Base-by-base conservation (phyloP, 2,329 filamentous ascomycete species). In the Botrytis hyacinthi region DNA sequence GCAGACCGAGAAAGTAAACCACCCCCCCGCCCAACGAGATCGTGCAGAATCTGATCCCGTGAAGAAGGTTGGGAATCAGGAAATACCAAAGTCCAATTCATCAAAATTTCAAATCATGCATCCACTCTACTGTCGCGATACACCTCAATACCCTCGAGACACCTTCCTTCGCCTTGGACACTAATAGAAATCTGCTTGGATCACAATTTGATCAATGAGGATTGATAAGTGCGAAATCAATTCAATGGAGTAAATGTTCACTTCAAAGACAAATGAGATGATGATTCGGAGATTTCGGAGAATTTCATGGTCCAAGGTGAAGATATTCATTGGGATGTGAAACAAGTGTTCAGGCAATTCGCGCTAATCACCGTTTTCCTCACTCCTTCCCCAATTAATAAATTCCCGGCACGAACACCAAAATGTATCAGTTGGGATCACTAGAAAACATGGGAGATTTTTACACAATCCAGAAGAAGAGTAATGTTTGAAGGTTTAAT, bases 401-500 rank as follows among this genome's bases (percentile, higher is more conserved):
- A 51, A 46, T 26, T 66, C 22, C 35, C 32, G 29, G 35, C 44
- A 26, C 14, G 8, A 48, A 66, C 63, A 40, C 14, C 29, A 67
- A 37, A n/a, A 48, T 16, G 4, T 37, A 18, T 20, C n/a, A 65
- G 16, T 35, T 26, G 3, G 22, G 2, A 37, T 16, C 35, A 37
- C 46, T n/a, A 46, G 1, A n/a, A 51, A 32, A 32, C 10, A 35
- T 65, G 6, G 35, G 18, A 22, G 35, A 68, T 9, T 20, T 61
- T 48, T 40, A 61, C 48, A 54, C n/a, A n/a, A n/a, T 29, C 3
- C 12, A 54, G 12, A 48, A n/a, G 22, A 14, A n/a, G 29, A 60
- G 46, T 5, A 20, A 26, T 20, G 4, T 54, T 44, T 32, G 44
- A 73, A 72, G 35, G 67, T 67, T 54, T n/a, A 70, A 71, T 29